phyloP scores from a whole-genome alignment of 805 yeast genomes.

The Naumovozyma dairenensis region DNA sequence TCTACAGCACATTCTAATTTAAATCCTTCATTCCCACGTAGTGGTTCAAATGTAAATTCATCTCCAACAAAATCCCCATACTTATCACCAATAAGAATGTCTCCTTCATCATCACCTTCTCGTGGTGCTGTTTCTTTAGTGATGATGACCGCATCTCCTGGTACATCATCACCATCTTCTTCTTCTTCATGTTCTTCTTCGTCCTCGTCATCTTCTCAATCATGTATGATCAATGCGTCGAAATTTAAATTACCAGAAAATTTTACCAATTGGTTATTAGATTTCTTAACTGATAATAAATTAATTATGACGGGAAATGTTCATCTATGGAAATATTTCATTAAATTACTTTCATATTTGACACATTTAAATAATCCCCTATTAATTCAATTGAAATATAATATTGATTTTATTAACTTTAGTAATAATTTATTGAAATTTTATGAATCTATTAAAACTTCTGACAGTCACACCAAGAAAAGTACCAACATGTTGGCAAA shows the following conservation, averaged over 20 bases:
- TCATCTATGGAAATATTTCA: conserved; percentile 25
- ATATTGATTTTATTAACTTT: conserved; percentile 9
- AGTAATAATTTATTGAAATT: conserved; percentile 4
- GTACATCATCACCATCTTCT: not conserved
- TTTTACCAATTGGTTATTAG: conserved; percentile 16
- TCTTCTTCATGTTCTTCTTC: too few species aligned
- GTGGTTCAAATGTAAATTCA: conserved; percentile 1
- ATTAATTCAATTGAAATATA: conserved; percentile 9
- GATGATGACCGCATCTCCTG: too few species aligned
- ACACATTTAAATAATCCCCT: conserved; percentile 13
- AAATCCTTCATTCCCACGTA: conserved; percentile 2
- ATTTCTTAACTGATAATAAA: conserved; percentile 9
- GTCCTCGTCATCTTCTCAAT: too few species aligned
- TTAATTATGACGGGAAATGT: conserved; percentile 8
- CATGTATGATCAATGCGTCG: conserved; percentile 1
- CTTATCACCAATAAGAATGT: conserved; percentile 3
- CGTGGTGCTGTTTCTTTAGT: too few species aligned
- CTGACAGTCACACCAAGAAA: too few species aligned
- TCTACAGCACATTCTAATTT: not conserved
- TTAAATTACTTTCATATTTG: conserved; percentile 20
- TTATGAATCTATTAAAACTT: too few species aligned
- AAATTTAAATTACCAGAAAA: conserved; percentile 9
- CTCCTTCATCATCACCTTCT: conserved; percentile 4
- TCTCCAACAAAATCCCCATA: conserved; percentile 7
- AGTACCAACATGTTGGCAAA: too few species aligned